Base-by-base conservation (phyloP, 1,284 basidiomycete genomes). In the Heliocybe sulcata region DNA sequence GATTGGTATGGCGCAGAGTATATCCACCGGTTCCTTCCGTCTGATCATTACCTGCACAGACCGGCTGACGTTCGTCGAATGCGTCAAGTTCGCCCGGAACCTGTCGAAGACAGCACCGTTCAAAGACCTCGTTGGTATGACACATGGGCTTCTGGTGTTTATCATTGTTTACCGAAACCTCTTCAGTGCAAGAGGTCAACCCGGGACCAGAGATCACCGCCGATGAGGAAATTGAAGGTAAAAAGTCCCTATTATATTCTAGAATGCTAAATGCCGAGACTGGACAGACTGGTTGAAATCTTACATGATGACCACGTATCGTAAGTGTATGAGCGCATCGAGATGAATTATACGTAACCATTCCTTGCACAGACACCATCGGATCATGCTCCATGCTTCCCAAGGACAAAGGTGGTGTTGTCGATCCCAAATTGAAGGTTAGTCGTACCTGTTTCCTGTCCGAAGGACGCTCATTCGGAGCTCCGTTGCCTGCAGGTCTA, bases 311-410 rank as follows among this genome's bases (percentile, higher is more conserved):
- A 65, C 67, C 1, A 65, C 65, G 3, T 71, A 61, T 62, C 71
- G 69, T 72, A 59, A 45, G 67, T 59, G 16, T 19, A 14, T 12
- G 19, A 22, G 27, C 27, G 12, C 11, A 4, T n/a, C 14, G 27
- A 20, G 27, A 35, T 23, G 23, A 11, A 35, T 25, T 35, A 23
- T 38, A 23, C 48, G 20, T 3, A 53, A 38, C 11, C 31, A 38
- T 2, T 45, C 33, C 12, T 22, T 22, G 20, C 50, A 20, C 51
- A 74, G 72, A 77, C 57, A 69, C 69, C 2, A 59, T 65, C 26
- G 75, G 74, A 2, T 69, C 73, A 4, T 78, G 75, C 55, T 76
- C 82, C 0, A 86, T 87, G 84, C 70, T 86, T 38, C 85, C 85
- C 12, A 65, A 71, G 35, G 73, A 76, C 25, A 70, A 77, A 55